phyloP scores from a whole-genome alignment of 2,329 filamentous ascomycete genomes.

The Sporothrix pallida region DNA sequence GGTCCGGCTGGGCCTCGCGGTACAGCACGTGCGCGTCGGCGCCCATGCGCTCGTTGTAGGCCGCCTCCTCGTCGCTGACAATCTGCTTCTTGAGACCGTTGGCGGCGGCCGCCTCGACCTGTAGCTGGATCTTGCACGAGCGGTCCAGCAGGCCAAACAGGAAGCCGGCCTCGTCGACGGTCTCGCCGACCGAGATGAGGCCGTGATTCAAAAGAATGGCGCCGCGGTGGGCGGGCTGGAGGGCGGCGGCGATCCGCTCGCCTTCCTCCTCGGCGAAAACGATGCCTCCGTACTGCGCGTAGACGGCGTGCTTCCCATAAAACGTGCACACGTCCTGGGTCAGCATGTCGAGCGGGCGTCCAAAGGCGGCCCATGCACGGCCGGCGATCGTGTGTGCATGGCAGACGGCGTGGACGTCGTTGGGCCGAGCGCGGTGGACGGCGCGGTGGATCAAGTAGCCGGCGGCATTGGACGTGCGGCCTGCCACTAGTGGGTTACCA shows the following conservation, averaged over 20 bases:
- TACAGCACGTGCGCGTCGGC: conserved; percentile 54
- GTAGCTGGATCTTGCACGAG: conserved; percentile 70
- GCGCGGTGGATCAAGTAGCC: conserved; percentile 74
- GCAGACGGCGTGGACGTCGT: conserved; percentile 68
- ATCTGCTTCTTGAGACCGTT: conserved; percentile 49
- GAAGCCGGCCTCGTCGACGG: conserved; percentile 76
- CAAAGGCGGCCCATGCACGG: conserved; percentile 71
- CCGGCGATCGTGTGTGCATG: conserved; percentile 71
- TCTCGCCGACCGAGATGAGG: conserved; percentile 70
- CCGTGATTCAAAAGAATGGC: conserved; percentile 75
- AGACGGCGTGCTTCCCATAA: conserved; percentile 66
- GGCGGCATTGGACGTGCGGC: conserved; percentile 64
- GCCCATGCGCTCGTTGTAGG: conserved; percentile 52
- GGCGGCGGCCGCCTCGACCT: conserved; percentile 68
- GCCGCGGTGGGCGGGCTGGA: conserved; percentile 64
- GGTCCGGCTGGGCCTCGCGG: conserved; percentile 54
- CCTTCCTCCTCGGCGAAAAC: conserved; percentile 69
- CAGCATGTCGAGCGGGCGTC: conserved; percentile 70
- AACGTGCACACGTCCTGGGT: conserved; percentile 71
- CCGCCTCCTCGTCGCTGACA: conserved; percentile 49
- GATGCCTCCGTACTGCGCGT: conserved; percentile 62
- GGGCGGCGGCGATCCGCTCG: conserved; percentile 63
- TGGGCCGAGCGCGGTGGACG: conserved; percentile 67
- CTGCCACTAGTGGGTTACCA: conserved; percentile 47
- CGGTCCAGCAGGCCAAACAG: conserved; percentile 72